These are phyloP conservation scores for Raddia distichophylla DNA, from an alignment of 176 grass and related monocot genomes.

Conservation along the genomic window DNA sequence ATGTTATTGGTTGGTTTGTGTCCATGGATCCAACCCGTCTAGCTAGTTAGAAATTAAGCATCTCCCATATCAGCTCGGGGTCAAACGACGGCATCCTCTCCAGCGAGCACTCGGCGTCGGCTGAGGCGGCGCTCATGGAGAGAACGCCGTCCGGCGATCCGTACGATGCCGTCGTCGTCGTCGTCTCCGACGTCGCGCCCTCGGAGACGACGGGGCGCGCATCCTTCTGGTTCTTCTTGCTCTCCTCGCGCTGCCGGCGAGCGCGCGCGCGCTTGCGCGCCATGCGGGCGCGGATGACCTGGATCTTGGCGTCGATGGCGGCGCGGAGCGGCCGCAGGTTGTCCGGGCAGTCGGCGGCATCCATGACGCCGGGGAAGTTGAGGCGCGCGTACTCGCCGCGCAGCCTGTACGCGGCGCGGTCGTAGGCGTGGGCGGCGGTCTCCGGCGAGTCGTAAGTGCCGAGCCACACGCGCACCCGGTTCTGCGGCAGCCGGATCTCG, in stretches of 20 bases:
- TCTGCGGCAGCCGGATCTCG: slow-evolving; percentile 86
- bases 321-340: slow-evolving; percentile 51
- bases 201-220: slow-evolving; percentile 26
- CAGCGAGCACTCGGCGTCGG: slow-evolving; percentile 57
- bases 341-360: slow-evolving; percentile 50
- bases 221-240: background rate
- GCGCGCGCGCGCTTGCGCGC: slow-evolving; percentile 52
- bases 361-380: slow-evolving; percentile 87
- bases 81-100: slow-evolving; percentile 82
- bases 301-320: slow-evolving; percentile 87
- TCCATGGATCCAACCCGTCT: slow-evolving; percentile 15
- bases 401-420: slow-evolving; percentile 80
- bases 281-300: slow-evolving; percentile 84
- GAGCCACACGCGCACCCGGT: slow-evolving; percentile 94
- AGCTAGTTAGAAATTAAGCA: slow-evolving; percentile 61
- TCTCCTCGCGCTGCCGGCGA: slow-evolving; percentile 41
- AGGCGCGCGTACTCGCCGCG: slow-evolving; percentile 97
- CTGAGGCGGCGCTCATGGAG: slow-evolving; percentile 20
- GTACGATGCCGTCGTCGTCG: slow-evolving; percentile 20
- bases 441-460: slow-evolving; percentile 95
- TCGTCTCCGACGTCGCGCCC: slow-evolving; percentile 32
- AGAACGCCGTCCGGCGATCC: slow-evolving; percentile 40
- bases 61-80: slow-evolving; percentile 86
- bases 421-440: slow-evolving; percentile 88
- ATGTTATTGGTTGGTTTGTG: slow-evolving; percentile 13